Percentiles rank a stretch among this genome's conserved stretches.
Conservation (phyloP, 2,329 filamentous ascomycete genomes). For the Didymella pomorum region DNA sequence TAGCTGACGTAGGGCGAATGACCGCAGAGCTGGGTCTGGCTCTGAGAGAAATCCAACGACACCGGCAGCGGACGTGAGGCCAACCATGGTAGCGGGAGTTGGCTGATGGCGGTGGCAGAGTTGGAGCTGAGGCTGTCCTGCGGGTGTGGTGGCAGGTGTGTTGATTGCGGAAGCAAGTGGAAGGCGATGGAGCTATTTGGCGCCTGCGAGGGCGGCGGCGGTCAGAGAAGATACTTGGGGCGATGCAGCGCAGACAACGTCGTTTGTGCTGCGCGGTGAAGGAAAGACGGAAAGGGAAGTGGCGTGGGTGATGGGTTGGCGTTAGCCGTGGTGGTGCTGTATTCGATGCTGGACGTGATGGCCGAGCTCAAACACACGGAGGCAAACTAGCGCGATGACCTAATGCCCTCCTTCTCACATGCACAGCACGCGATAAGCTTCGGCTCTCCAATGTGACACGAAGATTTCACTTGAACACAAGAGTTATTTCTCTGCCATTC, state of each 20-base stretch:
- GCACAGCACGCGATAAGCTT: constrained; percentile 20
- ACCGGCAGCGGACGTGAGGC: constrained; percentile 91
- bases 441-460: constrained; percentile 17
- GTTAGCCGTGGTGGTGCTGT: constrained; percentile 39
- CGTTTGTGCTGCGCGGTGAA: constrained; percentile 34
- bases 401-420: constrained; percentile 24
- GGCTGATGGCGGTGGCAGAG: constrained; percentile 20
- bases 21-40: constrained; percentile 90
- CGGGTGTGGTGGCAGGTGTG: constrained; percentile 34
- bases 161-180: constrained; percentile 44
- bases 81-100: constrained; percentile 71
- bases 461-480: neutral
- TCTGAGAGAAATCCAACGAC: constrained; percentile 95
- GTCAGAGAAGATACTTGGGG: constrained; percentile 23
- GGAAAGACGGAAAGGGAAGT: constrained; percentile 41
- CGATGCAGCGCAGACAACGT: constrained; percentile 24
- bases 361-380: constrained; percentile 31
- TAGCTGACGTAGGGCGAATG: constrained; percentile 92
- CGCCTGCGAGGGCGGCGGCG: constrained; percentile 38
- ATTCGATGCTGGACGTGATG: constrained; percentile 39
- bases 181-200: constrained; percentile 49
- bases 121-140: constrained; percentile 23
- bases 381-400: constrained; percentile 23
- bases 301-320: constrained; percentile 43
- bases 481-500: neutral